Percentiles rank a stretch among this genome's conserved stretches.
Evolutionary conservation across 1,139 yeast genomes (phyloP).

Genomic region (Diutina neorugosa): DNA sequence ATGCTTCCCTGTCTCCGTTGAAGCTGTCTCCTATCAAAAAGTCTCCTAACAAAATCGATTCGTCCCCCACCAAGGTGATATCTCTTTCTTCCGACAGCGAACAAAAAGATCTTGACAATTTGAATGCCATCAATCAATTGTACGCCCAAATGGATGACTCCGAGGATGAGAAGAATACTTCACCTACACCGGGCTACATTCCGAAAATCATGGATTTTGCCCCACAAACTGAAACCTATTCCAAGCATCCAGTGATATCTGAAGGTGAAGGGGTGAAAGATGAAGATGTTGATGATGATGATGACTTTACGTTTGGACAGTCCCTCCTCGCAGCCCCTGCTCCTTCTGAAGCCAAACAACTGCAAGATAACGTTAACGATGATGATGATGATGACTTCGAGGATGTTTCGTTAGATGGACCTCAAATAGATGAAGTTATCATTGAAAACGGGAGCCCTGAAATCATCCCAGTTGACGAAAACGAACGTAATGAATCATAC

Average conservation of each 20-base stretch:
- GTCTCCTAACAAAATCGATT: not conserved
- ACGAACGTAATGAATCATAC: not conserved
- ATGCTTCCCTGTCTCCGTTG: not conserved
- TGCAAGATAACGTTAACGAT: not conserved
- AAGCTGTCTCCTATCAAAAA: not conserved
- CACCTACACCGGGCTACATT: not conserved
- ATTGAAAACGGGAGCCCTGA: not conserved
- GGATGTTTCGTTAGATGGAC: not conserved
- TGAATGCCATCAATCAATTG: slow-evolving; percentile 12
- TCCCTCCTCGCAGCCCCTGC: not conserved
- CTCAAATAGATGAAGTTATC: not conserved
- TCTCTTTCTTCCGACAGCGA: not conserved
- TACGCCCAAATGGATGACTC: not conserved
- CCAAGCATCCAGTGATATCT: not conserved
- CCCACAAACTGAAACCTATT: not conserved
- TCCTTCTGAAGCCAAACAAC: not conserved
- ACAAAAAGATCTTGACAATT: slow-evolving; percentile 9
- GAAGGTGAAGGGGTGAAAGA: slow-evolving; percentile 10
- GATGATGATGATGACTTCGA: not conserved
- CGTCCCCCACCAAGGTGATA: not conserved
- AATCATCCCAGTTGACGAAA: not conserved
- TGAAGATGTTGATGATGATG: not conserved
- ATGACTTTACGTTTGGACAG: not conserved
- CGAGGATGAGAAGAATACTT: not conserved
- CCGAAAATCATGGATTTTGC: not conserved